Evolutionary conservation across 2,329 filamentous ascomycete genomes (phyloP), one percentile per base, ranked within the genome.

Genomic region (Cladophialophora yegresii): DNA sequence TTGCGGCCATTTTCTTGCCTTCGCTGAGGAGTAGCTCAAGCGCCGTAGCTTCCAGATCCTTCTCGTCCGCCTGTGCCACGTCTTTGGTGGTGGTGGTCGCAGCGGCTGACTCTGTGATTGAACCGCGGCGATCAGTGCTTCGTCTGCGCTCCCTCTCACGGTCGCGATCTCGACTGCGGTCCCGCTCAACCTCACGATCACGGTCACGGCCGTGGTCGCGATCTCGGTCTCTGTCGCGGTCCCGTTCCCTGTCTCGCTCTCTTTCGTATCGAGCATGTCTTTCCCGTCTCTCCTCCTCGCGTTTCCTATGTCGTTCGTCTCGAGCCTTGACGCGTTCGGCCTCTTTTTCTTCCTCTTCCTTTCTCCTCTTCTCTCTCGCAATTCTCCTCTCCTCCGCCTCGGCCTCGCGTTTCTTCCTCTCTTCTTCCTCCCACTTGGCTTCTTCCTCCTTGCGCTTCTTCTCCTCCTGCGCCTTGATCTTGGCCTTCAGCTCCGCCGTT

Each of bases 41-140:
- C 10, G 84, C 84, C 43, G 82, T 78, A 66, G 83, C 81, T 70
- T 86, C 84, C 53, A 86, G 72, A 20, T 82, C 79, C 72, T 85
- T 84, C 63, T 85, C 82, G 62, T 80, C 79, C 55, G 84, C 79
- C n/a, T 13, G 57, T 9, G 74, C 72, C 32, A 75, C 73, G 3
- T 74, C 71, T 33, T 67, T 67, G n/a, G 62, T 57, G 13, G 62
- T 57, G 13, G 59, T 30, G 13, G 75, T 72, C 47, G 20, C 55
- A 1, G 55, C 33, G 4, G 40, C 13, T 53, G 71, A 75, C 26
- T 76, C 75, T 54, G 68, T 69, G 61, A 72, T 75, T 3, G 72
- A 71, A 30, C 76, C 76, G 23, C 74, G 72, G 36, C 69, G 61
- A 20, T 73, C 72, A 26, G 73, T 74, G 60, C 72, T 72, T 45